Evolutionary conservation across 75 land plant species (phyloP).

Genomic region (Selaginella moellendorffii): DNA sequence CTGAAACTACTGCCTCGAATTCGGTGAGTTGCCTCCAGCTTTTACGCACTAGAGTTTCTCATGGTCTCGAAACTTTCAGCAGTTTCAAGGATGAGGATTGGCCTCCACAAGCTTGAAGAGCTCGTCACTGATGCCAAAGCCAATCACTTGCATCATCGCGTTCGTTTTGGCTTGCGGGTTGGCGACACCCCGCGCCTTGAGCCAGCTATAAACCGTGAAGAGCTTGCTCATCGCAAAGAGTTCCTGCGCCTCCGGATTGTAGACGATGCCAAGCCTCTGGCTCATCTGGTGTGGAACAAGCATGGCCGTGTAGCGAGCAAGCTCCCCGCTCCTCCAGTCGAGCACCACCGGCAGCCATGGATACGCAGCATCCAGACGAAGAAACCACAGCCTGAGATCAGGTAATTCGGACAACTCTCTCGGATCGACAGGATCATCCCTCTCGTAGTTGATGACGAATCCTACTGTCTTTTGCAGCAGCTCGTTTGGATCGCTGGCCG

Average conservation of each 20-base stretch:
- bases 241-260: conserved; percentile 83
- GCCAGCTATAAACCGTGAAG: conserved; percentile 53
- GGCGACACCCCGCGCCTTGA: conserved; percentile 36
- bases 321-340: conserved; percentile 90
- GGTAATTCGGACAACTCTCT: conserved; percentile 75
- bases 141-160: conserved; percentile 75
- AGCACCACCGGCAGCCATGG: conserved; percentile 78
- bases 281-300: conserved; percentile 94
- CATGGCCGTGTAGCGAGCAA: conserved; percentile 90
- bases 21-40: too few relatives aligned
- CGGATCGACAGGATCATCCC: conserved; percentile 55
- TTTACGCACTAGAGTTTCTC: too few relatives aligned
- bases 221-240: conserved; percentile 69
- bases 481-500: conserved; percentile 31
- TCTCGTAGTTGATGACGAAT: conserved; percentile 56
- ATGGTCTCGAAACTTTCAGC: too few relatives aligned
- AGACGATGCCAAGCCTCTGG: conserved; percentile 55
- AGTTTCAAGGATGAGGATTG: too few relatives aligned
- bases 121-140: conserved; percentile 57
- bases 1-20: too few relatives aligned
- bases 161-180: conserved; percentile 48
- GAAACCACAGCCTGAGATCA: conserved; percentile 85
- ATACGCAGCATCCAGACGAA: conserved; percentile 62
- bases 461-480: conserved; percentile 62
- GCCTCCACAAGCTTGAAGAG: conserved; percentile 50